These are phyloP conservation scores for Colletotrichum noveboracense DNA, from an alignment of 2,329 filamentous ascomycete genomes.

Conservation along the genomic window DNA sequence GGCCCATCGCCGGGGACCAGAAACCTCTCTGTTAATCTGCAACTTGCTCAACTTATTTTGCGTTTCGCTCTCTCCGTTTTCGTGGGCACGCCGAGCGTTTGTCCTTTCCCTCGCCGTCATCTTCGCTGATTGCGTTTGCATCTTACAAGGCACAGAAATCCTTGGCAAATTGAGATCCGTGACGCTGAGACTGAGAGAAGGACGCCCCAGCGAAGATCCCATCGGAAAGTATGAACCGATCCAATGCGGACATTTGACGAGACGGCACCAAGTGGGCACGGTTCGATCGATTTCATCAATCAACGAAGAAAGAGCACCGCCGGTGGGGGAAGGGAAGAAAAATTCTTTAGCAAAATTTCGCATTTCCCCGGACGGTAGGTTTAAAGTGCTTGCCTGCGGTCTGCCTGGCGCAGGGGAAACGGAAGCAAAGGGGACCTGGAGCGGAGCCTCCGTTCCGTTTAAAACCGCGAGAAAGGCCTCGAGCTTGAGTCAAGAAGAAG, in stretches of 20 bases:
- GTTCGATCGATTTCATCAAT: background rate
- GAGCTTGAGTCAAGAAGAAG: background rate
- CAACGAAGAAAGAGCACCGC: background rate
- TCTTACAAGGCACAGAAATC: background rate
- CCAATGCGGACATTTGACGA: background rate
- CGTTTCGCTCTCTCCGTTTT: background rate
- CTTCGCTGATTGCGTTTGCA: background rate
- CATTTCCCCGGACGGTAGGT: background rate
- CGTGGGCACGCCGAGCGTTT: background rate
- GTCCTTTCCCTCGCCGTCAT: background rate
- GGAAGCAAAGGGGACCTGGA: background rate
- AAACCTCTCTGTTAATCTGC: background rate
- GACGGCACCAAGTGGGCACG: background rate
- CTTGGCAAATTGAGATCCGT: background rate
- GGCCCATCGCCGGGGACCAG: background rate
- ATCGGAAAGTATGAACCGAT: background rate
- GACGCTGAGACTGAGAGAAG: background rate
- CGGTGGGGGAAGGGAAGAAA: background rate
- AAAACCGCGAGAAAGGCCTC: background rate
- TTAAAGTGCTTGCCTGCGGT: background rate
- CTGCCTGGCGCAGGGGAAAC: background rate
- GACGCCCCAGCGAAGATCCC: background rate
- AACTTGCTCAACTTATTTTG: background rate
- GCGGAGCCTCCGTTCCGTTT: conserved; percentile 9
- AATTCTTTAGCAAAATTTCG: background rate